Percentiles rank a stretch among this genome's conserved stretches.
Evolutionary conservation across 495 filamentous ascomycete species (phyloP).

Genomic region (Corynascus novoguineensis): DNA sequence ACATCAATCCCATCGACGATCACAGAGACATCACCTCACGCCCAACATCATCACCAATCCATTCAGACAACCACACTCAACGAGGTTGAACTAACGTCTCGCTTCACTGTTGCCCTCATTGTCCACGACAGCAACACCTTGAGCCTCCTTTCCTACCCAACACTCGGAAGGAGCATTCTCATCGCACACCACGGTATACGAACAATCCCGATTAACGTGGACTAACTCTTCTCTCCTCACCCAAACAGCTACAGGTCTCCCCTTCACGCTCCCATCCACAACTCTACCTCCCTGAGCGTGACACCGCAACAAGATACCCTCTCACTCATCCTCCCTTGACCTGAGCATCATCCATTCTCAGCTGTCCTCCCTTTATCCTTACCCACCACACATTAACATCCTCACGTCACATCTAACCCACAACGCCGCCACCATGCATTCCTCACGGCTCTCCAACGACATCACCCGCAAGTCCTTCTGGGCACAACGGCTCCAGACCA

Average conservation of each 20-base stretch:
- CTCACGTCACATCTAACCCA: not conserved
- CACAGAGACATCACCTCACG: not conserved
- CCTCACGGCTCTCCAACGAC: constrained; percentile 9
- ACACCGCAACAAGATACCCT: no score
- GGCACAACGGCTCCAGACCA: constrained; percentile 7
- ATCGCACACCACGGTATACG: no score
- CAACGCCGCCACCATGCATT: not conserved
- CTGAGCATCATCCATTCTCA: no score
- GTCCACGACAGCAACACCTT: not conserved
- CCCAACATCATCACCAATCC: not conserved
- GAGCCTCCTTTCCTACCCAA: not conserved
- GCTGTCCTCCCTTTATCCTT: not conserved
- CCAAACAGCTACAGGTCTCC: no score
- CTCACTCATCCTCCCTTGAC: no score
- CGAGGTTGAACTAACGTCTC: not conserved
- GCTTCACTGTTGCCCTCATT: not conserved
- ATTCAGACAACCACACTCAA: not conserved
- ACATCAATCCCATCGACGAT: not conserved
- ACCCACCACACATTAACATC: not conserved
- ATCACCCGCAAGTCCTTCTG: constrained; percentile 13
- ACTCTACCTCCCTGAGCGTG: no score
- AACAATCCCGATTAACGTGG: no score
- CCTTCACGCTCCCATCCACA: no score
- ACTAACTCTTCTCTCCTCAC: no score
- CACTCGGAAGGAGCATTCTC: not conserved